Base-by-base conservation (phyloP, 2,329 filamentous ascomycete genomes). In the Beauveria varroae region DNA sequence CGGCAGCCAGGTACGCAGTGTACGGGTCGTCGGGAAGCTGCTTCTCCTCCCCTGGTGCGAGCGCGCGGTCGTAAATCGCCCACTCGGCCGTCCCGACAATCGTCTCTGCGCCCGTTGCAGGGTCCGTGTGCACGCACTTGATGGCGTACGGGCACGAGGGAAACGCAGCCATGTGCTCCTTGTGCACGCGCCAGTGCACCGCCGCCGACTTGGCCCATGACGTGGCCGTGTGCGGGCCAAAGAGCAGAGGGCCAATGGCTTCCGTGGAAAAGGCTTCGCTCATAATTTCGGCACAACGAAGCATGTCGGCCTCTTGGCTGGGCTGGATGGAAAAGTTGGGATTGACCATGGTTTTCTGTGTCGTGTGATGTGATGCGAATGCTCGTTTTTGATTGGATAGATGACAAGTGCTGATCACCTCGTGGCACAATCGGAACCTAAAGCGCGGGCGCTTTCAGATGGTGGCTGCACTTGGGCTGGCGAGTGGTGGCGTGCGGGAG, bases 71-170 rank as follows among this genome's bases (percentile, higher is more conserved):
- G 34, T 50, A 60, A 20, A 63, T 24, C 9, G 51, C 49, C 61
- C 61, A 63, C 51, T 63, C 56, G 12, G 61, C 61, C 22, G 51
- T 59, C 3, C 43, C 61, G 14, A 59, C 50, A 12, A 60, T 63
- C 7, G 34, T 60, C 30, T 44, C 43, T 2, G 30, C 26, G 43
- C 56, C 61, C 10, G 51, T 44, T 7, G 0, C 51, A 9, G 61
- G 50, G 46, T 59, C 55, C 7, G 56, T 60, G 37, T 63, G 56
- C 50, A 60, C 43, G 61, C 61, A 63, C n/a, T 60, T 51, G n/a
- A 63, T 46, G 24, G 55, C 56, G n/a, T 54, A 53, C 8, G 43
- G 61, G 61, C 51, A 60, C 61, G 41, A 34, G 4, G 61, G 61
- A 7, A 59, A 63, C n/a, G 43, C 14, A 6, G 30, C 37, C 16